Evolutionary conservation across 164 flowering plant genomes (phyloP).

Genomic region (Taxillus chinensis): DNA sequence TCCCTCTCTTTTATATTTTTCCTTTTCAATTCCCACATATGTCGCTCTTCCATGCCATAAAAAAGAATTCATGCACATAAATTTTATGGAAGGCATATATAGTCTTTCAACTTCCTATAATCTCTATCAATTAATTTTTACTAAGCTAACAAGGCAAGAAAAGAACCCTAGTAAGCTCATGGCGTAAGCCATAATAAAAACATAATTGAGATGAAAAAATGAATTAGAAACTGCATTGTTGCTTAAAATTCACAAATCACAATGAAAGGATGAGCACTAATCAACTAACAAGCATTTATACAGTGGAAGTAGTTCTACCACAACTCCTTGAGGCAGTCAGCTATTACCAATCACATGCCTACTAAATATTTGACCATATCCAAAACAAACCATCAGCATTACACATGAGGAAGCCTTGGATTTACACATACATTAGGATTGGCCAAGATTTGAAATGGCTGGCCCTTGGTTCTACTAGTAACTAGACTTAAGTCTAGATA

Average conservation of each 20-base stretch:
- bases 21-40: not conserved
- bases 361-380: constrained; percentile 18
- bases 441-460: constrained; percentile 37
- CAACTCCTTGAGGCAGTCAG: not conserved
- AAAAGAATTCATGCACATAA: no score
- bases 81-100: no score
- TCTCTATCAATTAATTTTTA: no score
- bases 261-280: no score
- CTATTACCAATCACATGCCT: constrained; percentile 20
- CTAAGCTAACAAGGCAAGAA: no score
- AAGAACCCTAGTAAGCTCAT: no score
- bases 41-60: no score
- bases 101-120: no score
- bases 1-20: not conserved
- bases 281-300: not conserved
- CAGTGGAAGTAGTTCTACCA: not conserved
- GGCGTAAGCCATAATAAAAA: no score
- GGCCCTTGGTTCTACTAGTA: constrained; percentile 26
- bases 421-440: constrained; percentile 50
- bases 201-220: no score
- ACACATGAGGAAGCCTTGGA: constrained; percentile 25
- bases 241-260: no score
- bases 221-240: no score
- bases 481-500: constrained; percentile 7
- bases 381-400: constrained; percentile 24